These are phyloP conservation scores for Eimeria sp. DNA, from an alignment of 169 alveolate genomes.

Conservation along the genomic window DNA sequence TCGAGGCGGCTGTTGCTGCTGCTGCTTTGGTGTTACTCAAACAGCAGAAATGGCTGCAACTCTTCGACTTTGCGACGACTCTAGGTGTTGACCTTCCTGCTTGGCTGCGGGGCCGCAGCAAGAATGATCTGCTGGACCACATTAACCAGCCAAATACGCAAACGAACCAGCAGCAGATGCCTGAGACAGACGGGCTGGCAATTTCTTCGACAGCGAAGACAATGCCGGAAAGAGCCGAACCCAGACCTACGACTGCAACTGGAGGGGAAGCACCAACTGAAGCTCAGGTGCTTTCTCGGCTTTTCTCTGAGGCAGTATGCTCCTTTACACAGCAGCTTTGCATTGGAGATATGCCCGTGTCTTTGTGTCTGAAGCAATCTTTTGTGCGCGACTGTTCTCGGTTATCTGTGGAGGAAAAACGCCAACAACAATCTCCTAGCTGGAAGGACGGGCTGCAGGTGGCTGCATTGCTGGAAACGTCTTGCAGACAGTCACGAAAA, in stretches of 20 bases:
- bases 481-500: not conserved
- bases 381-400: not conserved
- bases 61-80: slow-evolving; percentile 62
- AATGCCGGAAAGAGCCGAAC: not conserved
- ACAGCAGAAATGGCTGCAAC: slow-evolving; percentile 78
- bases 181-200: not conserved
- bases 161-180: not conserved
- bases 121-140: not conserved
- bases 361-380: slow-evolving; percentile 3
- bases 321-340: slow-evolving; percentile 55
- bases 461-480: not conserved
- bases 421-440: not conserved
- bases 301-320: slow-evolving; percentile 19
- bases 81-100: slow-evolving; percentile 80
- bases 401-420: not conserved
- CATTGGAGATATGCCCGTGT: not conserved
- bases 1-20: slow-evolving; percentile 27
- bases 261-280: slow-evolving; percentile 8
- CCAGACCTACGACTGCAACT: not conserved
- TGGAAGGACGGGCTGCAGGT: not conserved
- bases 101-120: slow-evolving; percentile 66
- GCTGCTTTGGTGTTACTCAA: slow-evolving; percentile 24
- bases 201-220: not conserved
- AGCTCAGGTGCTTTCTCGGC: not conserved
- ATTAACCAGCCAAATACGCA: not conserved